Evolutionary conservation across 352 stramenopile species (phyloP).

Genomic region (Globisporangium alternatum): DNA sequence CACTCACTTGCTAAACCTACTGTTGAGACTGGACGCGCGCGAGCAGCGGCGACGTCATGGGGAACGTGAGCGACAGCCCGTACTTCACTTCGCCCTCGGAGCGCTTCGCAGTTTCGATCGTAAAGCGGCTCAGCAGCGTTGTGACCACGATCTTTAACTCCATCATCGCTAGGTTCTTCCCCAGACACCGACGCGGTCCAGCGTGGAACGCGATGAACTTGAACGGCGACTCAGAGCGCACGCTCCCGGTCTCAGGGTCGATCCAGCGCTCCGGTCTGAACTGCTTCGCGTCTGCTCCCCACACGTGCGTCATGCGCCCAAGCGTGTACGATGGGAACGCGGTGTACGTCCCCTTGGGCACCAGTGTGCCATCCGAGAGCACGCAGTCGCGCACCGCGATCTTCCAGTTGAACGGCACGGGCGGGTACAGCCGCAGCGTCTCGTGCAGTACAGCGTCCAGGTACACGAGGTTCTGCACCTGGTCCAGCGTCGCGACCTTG

Average conservation of each 20-base stretch:
- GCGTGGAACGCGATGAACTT: slow-evolving; percentile 47
- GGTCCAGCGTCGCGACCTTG: slow-evolving; percentile 2
- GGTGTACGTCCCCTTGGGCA: slow-evolving; percentile 22
- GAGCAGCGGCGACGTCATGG: slow-evolving; percentile 3
- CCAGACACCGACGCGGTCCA: slow-evolving; percentile 38
- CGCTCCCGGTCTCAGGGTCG: slow-evolving; percentile 15
- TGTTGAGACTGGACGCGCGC: neutral
- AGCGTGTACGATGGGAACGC: slow-evolving; percentile 29
- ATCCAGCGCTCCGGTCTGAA: slow-evolving; percentile 37
- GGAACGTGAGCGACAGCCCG: slow-evolving; percentile 14
- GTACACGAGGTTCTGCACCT: slow-evolving; percentile 10
- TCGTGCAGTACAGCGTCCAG: slow-evolving; percentile 2
- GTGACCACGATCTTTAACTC: slow-evolving; percentile 45
- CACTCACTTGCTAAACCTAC: neutral
- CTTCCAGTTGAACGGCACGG: slow-evolving; percentile 21
- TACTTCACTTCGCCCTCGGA: slow-evolving; percentile 10
- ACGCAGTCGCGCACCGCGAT: slow-evolving; percentile 23
- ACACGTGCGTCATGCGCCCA: slow-evolving; percentile 24
- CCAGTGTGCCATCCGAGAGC: slow-evolving; percentile 28
- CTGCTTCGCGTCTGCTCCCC: slow-evolving; percentile 31
- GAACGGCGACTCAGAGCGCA: slow-evolving; percentile 26
- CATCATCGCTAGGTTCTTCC: slow-evolving; percentile 38
- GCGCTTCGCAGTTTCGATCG: slow-evolving; percentile 14
- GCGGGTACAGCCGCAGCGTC: slow-evolving; percentile 22
- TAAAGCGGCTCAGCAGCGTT: slow-evolving; percentile 26